Evolutionary conservation across 441 rosid genomes (phyloP).

Genomic region (Raphanus hybrid): DNA sequence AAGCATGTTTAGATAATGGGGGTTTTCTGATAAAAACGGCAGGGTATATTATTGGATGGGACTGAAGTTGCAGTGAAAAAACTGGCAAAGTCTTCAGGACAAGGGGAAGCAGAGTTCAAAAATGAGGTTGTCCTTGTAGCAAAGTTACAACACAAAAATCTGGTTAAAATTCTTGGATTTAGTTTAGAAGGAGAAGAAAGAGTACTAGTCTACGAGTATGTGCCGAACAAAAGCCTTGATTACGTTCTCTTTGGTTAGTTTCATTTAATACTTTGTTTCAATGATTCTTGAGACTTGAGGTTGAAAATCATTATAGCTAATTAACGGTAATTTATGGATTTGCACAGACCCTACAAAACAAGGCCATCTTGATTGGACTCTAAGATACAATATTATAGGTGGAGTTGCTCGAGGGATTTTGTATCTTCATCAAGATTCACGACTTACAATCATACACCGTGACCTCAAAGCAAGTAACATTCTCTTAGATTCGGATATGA

Average conservation of each 20-base stretch:
- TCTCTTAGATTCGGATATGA: not conserved
- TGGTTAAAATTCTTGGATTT: not conserved
- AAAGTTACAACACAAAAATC: not conserved
- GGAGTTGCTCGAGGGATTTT: slow-evolving; percentile 24
- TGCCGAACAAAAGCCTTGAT: not conserved
- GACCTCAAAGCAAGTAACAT: slow-evolving; percentile 20
- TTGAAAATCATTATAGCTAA: no score
- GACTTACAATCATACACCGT: slow-evolving; percentile 22
- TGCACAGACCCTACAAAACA: no score
- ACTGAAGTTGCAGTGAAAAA: not conserved
- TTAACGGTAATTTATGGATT: no score
- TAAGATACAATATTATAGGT: no score
- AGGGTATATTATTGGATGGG: not conserved
- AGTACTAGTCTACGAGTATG: not conserved
- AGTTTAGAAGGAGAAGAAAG: not conserved
- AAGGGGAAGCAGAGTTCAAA: not conserved
- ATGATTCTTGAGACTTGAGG: not conserved
- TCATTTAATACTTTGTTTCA: not conserved
- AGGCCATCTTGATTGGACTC: no score
- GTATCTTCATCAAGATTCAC: slow-evolving; percentile 32
- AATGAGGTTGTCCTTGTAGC: not conserved
- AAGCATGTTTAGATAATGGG: not conserved
- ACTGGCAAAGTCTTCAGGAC: not conserved
- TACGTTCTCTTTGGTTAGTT: not conserved
- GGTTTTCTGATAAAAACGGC: not conserved